phyloP scores from a whole-genome alignment of 805 yeast genomes.

The Candida hispaniensis region DNA sequence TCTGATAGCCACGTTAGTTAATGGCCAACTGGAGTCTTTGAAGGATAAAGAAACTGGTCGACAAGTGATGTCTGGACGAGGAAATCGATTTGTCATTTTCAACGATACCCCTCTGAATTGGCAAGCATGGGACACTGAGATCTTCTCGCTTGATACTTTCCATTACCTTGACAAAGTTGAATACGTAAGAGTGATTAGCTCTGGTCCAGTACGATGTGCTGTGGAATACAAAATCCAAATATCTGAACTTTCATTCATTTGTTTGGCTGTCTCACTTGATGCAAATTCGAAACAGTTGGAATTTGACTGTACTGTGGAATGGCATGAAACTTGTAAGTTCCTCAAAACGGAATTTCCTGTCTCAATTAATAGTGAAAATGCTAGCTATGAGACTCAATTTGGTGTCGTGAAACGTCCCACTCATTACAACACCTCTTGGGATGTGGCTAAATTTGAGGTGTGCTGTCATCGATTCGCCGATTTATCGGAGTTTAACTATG shows the following conservation, averaged over 20 bases:
- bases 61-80: slow-evolving; percentile 60
- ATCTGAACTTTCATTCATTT: slow-evolving; percentile 46
- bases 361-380: slow-evolving; percentile 60
- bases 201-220: slow-evolving; percentile 52
- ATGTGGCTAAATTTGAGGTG: slow-evolving; percentile 90
- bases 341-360: slow-evolving; percentile 94
- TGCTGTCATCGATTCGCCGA: slow-evolving; percentile 93
- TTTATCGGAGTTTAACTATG: slow-evolving; percentile 74
- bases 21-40: slow-evolving; percentile 54
- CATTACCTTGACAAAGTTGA: slow-evolving; percentile 38
- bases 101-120: slow-evolving; percentile 85
- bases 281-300: slow-evolving; percentile 35
- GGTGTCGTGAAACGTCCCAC: slow-evolving; percentile 89
- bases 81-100: slow-evolving; percentile 70
- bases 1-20: slow-evolving; percentile 48
- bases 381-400: slow-evolving; percentile 87
- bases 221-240: slow-evolving; percentile 52
- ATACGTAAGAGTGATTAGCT: slow-evolving; percentile 30
- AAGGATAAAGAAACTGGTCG: slow-evolving; percentile 47
- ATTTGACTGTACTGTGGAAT: slow-evolving; percentile 53
- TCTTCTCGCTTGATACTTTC: slow-evolving; percentile 69
- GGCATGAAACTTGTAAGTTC: slow-evolving; percentile 84
- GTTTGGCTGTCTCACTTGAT: slow-evolving; percentile 58
- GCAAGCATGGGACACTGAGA: slow-evolving; percentile 98
- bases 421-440: slow-evolving; percentile 93